phyloP scores from a whole-genome alignment of 2,329 filamentous ascomycete genomes.

The Paecilomyces sp. region DNA sequence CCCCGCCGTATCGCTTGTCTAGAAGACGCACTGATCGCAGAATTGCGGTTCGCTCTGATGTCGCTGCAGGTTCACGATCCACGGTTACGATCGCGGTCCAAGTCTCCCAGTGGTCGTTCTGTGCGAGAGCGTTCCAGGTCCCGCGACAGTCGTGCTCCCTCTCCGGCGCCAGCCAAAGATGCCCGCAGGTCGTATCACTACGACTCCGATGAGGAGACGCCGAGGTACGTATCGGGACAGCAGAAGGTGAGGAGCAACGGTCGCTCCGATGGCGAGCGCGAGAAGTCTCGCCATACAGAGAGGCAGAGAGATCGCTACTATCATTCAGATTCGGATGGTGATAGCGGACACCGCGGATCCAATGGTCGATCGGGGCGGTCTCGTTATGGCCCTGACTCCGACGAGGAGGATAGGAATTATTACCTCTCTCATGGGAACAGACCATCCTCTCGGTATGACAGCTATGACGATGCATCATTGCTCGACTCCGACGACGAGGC shows the following conservation, averaged over 20 bases:
- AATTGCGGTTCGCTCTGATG: constrained; percentile 11
- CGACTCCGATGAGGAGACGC: constrained; percentile 20
- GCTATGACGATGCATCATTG: constrained; percentile 16
- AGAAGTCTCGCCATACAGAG: constrained; percentile 11
- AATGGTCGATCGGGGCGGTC: neutral
- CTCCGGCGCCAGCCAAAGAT: constrained; percentile 16
- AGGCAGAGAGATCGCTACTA: constrained; percentile 17
- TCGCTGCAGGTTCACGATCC: constrained; percentile 34
- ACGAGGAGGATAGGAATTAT: constrained; percentile 3
- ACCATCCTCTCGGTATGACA: constrained; percentile 14
- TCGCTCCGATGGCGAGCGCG: constrained; percentile 14
- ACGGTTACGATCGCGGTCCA: constrained; percentile 38
- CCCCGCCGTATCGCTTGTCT: neutral
- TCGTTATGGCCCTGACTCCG: constrained; percentile 1
- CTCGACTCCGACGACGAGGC: constrained; percentile 25
- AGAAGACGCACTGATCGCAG: neutral
- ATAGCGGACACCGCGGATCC: constrained; percentile 4
- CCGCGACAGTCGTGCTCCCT: constrained; percentile 31
- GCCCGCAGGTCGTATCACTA: constrained; percentile 20
- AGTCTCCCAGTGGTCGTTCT: constrained; percentile 34
- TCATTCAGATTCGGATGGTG: constrained; percentile 18
- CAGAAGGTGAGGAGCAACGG: constrained; percentile 5
- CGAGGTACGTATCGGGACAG: constrained; percentile 10
- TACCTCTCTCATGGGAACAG: neutral
- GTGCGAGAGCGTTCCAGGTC: constrained; percentile 34